Conservation (phyloP, 331 rosid genomes). For the Phaseolus coccineus region DNA sequence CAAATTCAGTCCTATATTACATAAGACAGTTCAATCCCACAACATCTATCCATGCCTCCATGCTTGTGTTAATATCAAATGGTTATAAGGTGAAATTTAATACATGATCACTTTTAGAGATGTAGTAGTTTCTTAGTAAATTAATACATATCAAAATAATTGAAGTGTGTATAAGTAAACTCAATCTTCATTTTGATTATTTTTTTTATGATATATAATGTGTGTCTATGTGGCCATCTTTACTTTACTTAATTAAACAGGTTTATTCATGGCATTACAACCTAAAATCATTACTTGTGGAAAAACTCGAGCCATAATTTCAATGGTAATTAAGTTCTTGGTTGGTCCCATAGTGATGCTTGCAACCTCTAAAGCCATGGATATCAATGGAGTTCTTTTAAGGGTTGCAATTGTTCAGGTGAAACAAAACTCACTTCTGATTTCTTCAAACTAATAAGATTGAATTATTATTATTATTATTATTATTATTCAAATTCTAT, state of each 20-base stretch:
- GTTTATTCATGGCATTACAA: constrained; percentile 84
- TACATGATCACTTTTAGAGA: too few species aligned
- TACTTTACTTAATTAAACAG: constrained; percentile 38
- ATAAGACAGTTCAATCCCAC: too few species aligned
- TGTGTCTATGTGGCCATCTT: neutral
- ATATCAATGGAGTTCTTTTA: constrained; percentile 68
- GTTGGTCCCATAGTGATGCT: constrained; percentile 73
- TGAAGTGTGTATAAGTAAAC: too few species aligned
- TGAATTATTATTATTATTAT: neutral
- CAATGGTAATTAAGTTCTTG: constrained; percentile 76
- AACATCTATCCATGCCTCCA: too few species aligned
- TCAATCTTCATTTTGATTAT: too few species aligned
- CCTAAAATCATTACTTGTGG: constrained; percentile 86
- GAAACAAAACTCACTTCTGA: neutral
- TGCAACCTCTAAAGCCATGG: constrained; percentile 67
- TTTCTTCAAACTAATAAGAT: neutral
- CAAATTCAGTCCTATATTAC: too few species aligned
- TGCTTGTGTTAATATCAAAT: too few species aligned
- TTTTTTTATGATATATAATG: neutral
- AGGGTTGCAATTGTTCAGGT: constrained; percentile 80
- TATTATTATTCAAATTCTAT: neutral
- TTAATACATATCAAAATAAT: too few species aligned
- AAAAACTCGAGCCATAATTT: constrained; percentile 62
- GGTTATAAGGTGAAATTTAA: too few species aligned
- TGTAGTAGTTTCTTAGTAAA: too few species aligned